A percentile compares a stretch with the other conserved stretches of the same genome.
These are phyloP conservation scores for Alternaria consortialis DNA, from an alignment of 2,329 filamentous ascomycete species.

Conservation along the genomic window DNA sequence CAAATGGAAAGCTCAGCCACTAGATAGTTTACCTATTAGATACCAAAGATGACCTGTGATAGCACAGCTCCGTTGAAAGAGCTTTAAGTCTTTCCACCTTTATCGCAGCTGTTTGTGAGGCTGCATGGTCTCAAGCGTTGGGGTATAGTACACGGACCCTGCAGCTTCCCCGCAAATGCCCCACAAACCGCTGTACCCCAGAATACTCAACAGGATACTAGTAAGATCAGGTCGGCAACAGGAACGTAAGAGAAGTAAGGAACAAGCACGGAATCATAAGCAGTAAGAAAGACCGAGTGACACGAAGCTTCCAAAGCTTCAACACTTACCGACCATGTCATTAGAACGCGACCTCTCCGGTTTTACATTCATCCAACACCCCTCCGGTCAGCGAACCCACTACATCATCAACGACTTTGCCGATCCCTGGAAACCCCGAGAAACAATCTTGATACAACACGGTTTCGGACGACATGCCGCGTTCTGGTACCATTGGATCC, in stretches of 20 bases:
- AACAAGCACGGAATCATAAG: neutral
- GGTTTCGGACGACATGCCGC: slow-evolving; percentile 47
- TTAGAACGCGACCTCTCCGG: slow-evolving; percentile 29
- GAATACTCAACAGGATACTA: neutral
- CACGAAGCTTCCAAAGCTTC: neutral
- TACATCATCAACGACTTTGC: slow-evolving; percentile 40
- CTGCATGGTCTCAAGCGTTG: neutral
- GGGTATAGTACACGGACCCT: slow-evolving; percentile 1
- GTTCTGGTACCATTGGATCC: slow-evolving; percentile 52
- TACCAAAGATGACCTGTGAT: neutral
- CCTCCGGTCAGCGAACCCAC: slow-evolving; percentile 43
- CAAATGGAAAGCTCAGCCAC: neutral
- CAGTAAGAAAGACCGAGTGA: neutral
- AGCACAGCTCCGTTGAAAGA: fast-evolving
- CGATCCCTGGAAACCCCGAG: slow-evolving; percentile 43
- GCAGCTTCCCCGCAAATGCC: slow-evolving; percentile 15
- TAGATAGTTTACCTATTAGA: neutral
- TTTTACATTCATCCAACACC: slow-evolving; percentile 41
- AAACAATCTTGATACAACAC: slow-evolving; percentile 52
- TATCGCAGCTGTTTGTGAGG: neutral
- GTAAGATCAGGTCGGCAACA: neutral
- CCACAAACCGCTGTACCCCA: slow-evolving; percentile 10
- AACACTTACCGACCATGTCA: slow-evolving; percentile 23
- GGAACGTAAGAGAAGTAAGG: neutral
- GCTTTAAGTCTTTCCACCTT: neutral